These are phyloP conservation scores for Tolypocladium album DNA, from an alignment of 2,329 filamentous ascomycete species.

Conservation along the genomic window DNA sequence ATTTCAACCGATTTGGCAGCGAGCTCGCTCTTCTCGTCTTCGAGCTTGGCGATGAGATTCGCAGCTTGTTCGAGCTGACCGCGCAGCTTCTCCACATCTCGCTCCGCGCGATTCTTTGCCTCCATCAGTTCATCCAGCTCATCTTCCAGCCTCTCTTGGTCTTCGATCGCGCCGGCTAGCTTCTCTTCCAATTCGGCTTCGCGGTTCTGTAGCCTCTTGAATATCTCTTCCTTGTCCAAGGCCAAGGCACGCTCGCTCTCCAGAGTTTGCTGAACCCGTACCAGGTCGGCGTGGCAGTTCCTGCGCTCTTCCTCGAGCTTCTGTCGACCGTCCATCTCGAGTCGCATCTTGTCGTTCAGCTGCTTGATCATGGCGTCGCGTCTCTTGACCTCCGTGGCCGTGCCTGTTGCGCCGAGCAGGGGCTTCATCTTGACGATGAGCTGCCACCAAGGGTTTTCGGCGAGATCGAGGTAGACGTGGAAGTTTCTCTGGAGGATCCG, in stretches of 20 bases:
- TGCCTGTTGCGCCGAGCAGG: conserved; percentile 81
- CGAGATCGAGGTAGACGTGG: conserved; percentile 79
- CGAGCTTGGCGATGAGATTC: conserved; percentile 72
- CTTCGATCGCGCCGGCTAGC: conserved; percentile 79
- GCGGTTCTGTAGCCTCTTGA: conserved; percentile 86
- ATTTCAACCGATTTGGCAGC: conserved; percentile 56
- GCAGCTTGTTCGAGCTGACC: conserved; percentile 86
- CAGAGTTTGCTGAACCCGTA: conserved; percentile 83
- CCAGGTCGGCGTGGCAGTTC: conserved; percentile 75
- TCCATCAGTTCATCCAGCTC: conserved; percentile 82
- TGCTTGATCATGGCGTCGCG: conserved; percentile 87
- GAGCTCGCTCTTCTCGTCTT: conserved; percentile 74
- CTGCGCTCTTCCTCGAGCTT: conserved; percentile 85
- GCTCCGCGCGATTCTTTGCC: conserved; percentile 80
- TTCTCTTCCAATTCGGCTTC: conserved; percentile 90
- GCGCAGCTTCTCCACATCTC: conserved; percentile 69
- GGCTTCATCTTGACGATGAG: conserved; percentile 93
- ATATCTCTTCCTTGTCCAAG: conserved; percentile 97
- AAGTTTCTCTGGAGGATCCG: conserved; percentile 93
- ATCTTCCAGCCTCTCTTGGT: conserved; percentile 88
- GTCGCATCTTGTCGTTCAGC: conserved; percentile 72
- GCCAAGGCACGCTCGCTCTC: conserved; percentile 94
- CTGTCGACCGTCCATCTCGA: conserved; percentile 63
- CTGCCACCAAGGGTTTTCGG: conserved; percentile 94
- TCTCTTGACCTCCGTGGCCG: conserved; percentile 87